phyloP scores from a whole-genome alignment of 2,329 filamentous ascomycete genomes.

The Alternaria sp. region DNA sequence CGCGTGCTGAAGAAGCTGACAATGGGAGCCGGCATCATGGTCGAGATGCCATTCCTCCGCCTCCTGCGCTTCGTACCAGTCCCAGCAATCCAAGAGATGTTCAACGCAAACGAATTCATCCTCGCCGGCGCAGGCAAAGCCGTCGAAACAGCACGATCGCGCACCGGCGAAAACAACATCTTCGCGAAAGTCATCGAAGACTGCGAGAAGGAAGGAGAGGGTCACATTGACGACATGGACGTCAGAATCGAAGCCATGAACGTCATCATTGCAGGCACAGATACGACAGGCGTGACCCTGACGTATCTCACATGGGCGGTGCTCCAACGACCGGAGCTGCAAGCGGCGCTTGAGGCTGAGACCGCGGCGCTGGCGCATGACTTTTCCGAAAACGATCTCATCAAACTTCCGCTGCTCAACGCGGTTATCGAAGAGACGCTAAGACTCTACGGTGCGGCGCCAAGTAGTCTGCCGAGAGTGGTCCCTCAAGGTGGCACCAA shows the following conservation, averaged over 20 bases:
- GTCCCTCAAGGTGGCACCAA: constrained; percentile 45
- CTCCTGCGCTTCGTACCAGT: constrained; percentile 43
- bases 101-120: constrained; percentile 45
- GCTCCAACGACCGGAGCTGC: constrained; percentile 28
- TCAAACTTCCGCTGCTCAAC: constrained; percentile 43
- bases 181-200: constrained; percentile 44
- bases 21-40: constrained; percentile 46
- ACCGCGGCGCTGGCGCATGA: constrained; percentile 18
- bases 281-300: constrained; percentile 43
- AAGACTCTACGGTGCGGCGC: constrained; percentile 46
- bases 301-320: constrained; percentile 47
- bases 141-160: constrained; percentile 37
- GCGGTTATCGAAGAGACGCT: constrained; percentile 51
- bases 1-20: constrained; percentile 46
- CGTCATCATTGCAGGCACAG: constrained; percentile 45
- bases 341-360: constrained; percentile 30
- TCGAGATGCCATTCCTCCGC: constrained; percentile 45
- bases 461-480: constrained; percentile 46
- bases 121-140: constrained; percentile 38
- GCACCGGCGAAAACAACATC: constrained; percentile 41
- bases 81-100: constrained; percentile 39
- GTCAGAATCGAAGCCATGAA: constrained; percentile 43
- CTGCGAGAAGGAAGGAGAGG: constrained; percentile 36
- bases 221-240: constrained; percentile 41
- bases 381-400: constrained; percentile 42